phyloP scores from a whole-genome alignment of 1,284 basidiomycete species.

The Leccinum huronense region DNA sequence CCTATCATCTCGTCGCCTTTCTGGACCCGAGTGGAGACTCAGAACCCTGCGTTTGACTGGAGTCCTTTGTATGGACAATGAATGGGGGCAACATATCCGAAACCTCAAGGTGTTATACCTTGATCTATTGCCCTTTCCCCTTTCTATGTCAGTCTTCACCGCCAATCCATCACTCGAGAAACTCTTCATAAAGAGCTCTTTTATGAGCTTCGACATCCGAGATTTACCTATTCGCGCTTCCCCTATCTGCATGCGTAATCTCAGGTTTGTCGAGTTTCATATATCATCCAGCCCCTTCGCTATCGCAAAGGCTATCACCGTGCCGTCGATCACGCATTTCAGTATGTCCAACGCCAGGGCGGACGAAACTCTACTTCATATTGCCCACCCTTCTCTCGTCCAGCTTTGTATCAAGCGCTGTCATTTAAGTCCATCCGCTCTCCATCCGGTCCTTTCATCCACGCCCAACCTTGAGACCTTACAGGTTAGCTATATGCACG shows the following conservation, averaged over 20 bases:
- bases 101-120: constrained; percentile 27
- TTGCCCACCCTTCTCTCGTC: constrained; percentile 24
- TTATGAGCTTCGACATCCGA: fast-evolving
- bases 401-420: constrained; percentile 26
- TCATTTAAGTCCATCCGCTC: constrained; percentile 11
- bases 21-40: constrained; percentile 28
- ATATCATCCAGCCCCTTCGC: not conserved
- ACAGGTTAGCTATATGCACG: constrained; percentile 37
- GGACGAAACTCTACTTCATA: constrained; percentile 18
- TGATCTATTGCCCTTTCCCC: not conserved
- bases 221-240: not conserved
- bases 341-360: constrained; percentile 6
- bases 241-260: constrained; percentile 18
- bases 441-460: constrained; percentile 39
- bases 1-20: constrained; percentile 23
- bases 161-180: constrained; percentile 29
- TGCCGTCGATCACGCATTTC: constrained; percentile 26
- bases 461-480: constrained; percentile 45
- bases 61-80: not conserved
- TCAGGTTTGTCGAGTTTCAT: constrained; percentile 21
- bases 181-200: constrained; percentile 14
- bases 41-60: constrained; percentile 22
- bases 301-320: constrained; percentile 19
- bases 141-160: constrained; percentile 17
- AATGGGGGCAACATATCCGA: constrained; percentile 22